These are phyloP conservation scores for Trichosporon faecale DNA, from an alignment of 1,284 basidiomycete species.

Conservation along the genomic window DNA sequence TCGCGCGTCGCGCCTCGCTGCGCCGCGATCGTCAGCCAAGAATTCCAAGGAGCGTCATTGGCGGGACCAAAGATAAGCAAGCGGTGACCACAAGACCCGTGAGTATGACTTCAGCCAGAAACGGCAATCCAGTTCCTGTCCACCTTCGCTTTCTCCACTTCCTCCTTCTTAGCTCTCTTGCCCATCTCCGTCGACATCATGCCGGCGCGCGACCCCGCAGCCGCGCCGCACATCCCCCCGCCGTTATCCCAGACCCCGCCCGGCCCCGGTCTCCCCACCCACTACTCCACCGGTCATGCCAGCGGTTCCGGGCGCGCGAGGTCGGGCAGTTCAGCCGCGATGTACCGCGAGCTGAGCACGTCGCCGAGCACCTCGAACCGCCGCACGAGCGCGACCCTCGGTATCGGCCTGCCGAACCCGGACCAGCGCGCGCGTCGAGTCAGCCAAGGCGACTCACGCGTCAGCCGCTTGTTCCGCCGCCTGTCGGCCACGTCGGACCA, in stretches of 20 bases:
- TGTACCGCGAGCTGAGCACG: not conserved
- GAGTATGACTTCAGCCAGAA: conserved; percentile 3
- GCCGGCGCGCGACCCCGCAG: conserved; percentile 11
- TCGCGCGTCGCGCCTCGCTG: not conserved
- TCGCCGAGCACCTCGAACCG: not conserved
- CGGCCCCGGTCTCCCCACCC: not conserved
- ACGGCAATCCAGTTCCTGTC: not conserved
- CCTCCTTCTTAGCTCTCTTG: not conserved
- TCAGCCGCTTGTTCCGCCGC: conserved; percentile 7
- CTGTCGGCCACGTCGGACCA: conserved; percentile 7
- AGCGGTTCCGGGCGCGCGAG: not conserved
- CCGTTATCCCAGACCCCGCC: not conserved
- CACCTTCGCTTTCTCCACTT: not conserved
- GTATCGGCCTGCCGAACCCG: not conserved
- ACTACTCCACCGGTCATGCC: not conserved
- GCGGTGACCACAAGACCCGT: not conserved
- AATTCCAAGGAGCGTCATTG: not conserved
- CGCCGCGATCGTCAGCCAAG: not conserved
- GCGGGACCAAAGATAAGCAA: conserved; percentile 8
- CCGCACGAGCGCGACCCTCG: not conserved
- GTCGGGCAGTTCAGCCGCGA: not conserved
- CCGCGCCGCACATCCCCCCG: conserved; percentile 8
- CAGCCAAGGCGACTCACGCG: not conserved
- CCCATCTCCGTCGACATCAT: not conserved
- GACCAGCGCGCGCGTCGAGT: not conserved